Evolutionary conservation across 345 rosid species (phyloP).

Genomic region (Lepidium africanum): DNA sequence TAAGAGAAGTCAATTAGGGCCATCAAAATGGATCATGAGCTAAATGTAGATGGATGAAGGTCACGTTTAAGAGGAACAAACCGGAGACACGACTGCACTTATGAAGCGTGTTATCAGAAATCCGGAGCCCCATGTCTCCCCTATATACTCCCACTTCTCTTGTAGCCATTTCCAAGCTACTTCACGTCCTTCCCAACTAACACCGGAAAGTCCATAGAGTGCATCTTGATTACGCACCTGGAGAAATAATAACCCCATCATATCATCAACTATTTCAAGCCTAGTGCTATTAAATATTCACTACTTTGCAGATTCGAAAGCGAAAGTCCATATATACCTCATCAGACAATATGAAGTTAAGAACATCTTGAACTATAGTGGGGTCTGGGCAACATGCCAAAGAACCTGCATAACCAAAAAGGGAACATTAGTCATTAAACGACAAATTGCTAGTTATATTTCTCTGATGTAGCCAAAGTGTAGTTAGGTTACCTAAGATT

Average conservation of each 20-base stretch:
- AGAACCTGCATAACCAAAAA: constrained; percentile 42
- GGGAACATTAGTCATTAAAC: neutral
- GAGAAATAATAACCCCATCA: neutral
- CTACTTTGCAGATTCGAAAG: neutral
- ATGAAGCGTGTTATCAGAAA: constrained; percentile 65
- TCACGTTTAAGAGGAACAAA: constrained; percentile 15
- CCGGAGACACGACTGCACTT: constrained; percentile 72
- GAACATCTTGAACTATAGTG: constrained; percentile 53
- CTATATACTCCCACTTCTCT: constrained; percentile 77
- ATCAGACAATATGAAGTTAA: constrained; percentile 58
- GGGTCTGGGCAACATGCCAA: constrained; percentile 67
- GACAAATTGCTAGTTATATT: neutral
- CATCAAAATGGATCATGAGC: neutral
- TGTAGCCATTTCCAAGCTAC: constrained; percentile 89
- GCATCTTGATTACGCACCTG: constrained; percentile 95
- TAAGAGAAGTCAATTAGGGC: neutral
- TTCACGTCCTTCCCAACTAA: constrained; percentile 79
- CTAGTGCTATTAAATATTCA: neutral
- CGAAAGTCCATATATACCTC: constrained; percentile 46
- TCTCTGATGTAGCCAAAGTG: neutral
- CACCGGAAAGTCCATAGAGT: constrained; percentile 58
- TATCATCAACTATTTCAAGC: neutral
- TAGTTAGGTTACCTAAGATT: constrained; percentile 48
- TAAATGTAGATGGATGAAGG: neutral
- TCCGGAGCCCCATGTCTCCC: constrained; percentile 64